These are phyloP conservation scores for Hericium erinaceus DNA, from an alignment of 768 basidiomycete genomes.

Conservation along the genomic window DNA sequence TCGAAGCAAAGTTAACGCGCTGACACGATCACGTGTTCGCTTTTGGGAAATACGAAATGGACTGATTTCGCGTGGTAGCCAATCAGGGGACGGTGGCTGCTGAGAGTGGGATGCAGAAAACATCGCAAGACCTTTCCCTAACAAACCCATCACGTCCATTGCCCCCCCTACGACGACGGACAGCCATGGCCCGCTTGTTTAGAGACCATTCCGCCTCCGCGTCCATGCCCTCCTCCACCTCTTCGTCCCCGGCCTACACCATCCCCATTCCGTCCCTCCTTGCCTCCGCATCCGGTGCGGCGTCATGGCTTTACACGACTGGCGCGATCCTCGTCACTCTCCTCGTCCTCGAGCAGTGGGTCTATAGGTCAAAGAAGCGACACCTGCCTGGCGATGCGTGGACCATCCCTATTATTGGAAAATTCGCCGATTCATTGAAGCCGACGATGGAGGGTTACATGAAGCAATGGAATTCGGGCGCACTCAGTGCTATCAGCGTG, in stretches of 20 bases:
- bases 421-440: slow-evolving; percentile 86
- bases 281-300: slow-evolving; percentile 22
- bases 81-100: slow-evolving; percentile 1
- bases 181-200: slow-evolving; percentile 26
- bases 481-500: slow-evolving; percentile 82
- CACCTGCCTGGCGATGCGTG: slow-evolving; percentile 80
- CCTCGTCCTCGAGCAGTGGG: slow-evolving; percentile 76
- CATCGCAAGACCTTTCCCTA: not conserved
- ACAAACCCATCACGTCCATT: not conserved
- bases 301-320: slow-evolving; percentile 61
- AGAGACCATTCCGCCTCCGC: slow-evolving; percentile 24
- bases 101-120: not conserved
- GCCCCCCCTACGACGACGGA: not conserved
- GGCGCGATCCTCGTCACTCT: slow-evolving; percentile 59
- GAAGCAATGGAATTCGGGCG: slow-evolving; percentile 85
- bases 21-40: not conserved
- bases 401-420: slow-evolving; percentile 98
- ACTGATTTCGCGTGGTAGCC: slow-evolving; percentile 8
- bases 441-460: slow-evolving; percentile 91
- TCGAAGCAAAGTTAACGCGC: not conserved
- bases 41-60: not conserved
- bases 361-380: slow-evolving; percentile 85
- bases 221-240: slow-evolving; percentile 35
- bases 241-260: slow-evolving; percentile 19
- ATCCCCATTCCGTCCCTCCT: slow-evolving; percentile 42